Percentiles rank a stretch among this genome's conserved stretches.
These are phyloP conservation scores for Trichosporon faecale DNA, from an alignment of 1,284 basidiomycete genomes.

Conservation along the genomic window DNA sequence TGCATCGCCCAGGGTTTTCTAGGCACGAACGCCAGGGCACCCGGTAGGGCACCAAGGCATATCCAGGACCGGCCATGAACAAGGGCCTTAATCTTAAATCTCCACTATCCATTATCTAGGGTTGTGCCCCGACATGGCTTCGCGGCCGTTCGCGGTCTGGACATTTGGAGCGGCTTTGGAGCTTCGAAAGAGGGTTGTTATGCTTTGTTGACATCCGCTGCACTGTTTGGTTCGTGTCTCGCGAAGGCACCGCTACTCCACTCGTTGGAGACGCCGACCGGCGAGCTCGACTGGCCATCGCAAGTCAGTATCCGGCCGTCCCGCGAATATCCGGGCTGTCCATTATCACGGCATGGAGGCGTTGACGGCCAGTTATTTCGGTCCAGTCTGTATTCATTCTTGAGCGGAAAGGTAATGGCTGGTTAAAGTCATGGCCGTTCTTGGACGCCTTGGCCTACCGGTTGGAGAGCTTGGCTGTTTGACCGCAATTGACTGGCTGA, in stretches of 20 bases:
- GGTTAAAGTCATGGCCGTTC: neutral
- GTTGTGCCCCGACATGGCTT: neutral
- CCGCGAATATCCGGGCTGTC: neutral
- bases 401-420: neutral
- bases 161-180: neutral
- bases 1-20: neutral
- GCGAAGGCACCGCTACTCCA: neutral
- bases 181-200: neutral
- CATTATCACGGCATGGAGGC: neutral
- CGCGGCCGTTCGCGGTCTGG: neutral
- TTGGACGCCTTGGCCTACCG: neutral
- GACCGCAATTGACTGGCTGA: neutral
- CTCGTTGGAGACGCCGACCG: neutral
- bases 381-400: neutral
- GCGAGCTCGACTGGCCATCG: neutral
- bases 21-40: neutral
- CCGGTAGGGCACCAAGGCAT: neutral
- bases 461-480: neutral
- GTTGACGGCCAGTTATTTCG: neutral
- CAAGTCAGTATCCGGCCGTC: neutral
- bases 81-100: conserved; percentile 10
- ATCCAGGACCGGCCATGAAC: neutral
- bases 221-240: neutral
- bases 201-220: neutral
- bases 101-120: conserved; percentile 4